Base-by-base conservation (phyloP, 495 filamentous ascomycete genomes). In the Evansstolkia leycettana region DNA sequence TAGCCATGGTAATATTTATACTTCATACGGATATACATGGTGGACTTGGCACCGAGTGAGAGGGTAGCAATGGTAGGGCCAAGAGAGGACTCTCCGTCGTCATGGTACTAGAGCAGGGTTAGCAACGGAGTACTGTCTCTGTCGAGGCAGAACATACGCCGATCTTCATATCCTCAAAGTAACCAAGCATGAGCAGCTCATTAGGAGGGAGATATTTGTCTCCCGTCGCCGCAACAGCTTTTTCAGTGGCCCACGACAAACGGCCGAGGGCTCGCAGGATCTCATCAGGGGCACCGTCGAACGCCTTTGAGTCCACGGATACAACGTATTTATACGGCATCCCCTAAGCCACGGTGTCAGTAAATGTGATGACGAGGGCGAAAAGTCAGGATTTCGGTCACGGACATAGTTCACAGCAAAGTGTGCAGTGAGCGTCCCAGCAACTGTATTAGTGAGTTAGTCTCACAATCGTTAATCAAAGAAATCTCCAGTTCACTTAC, bases 321-420 rank as follows among this genome's bases (percentile, higher is more conserved):
- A 84, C 82, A 9, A 82, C 70, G 42, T 78, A 93, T 41, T 92
- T 88, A 49, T 94, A 93, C 0, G 77, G 78, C 34, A 82, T 80
- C 0, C 86, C 86, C 76, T 86, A 42, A 15, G 16, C 5, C 14
- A 6, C 33, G 23, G 34, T 10, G 30, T 19, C 30, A 17, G 30
- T n/a, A n/a, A n/a, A n/a, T n/a, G n/a, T n/a, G n/a, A n/a, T n/a
- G n/a, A 17, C 3, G 30, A 19, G 2, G 7, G 7, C 17, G 5
- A 17, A 33, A 6, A 19, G 7, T 16, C n/a, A n/a, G 27, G 27
- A 29, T 29, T n/a, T 29, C 27, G 15, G 9, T 18, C 3, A 55
- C 76, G 57, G 58, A 85, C 81, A 54, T 72, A 83, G 52, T 89
- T 92, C 7, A 70, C 69, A 1, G 72, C 64, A 49, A 80, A 92